A percentile compares a stretch with the other conserved stretches of the same genome.
Conservation (phyloP, 1,139 yeast genomes). For the Diutina catenulata region DNA sequence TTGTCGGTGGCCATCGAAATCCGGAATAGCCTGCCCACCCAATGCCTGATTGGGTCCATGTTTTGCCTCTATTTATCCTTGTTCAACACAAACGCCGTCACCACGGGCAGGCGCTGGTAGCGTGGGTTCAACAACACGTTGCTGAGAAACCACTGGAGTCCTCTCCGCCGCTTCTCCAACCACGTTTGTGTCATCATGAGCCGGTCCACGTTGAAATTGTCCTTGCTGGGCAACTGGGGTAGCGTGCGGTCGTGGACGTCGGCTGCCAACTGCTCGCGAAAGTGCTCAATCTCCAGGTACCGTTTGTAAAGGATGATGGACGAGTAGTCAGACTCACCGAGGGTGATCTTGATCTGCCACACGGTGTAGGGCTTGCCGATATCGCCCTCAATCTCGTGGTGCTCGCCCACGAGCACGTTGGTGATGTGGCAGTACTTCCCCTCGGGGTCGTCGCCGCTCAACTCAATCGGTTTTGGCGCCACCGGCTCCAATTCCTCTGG, state of each 20-base stretch:
- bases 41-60: no score
- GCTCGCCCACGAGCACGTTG: constrained; percentile 15
- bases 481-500: background rate
- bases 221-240: constrained; percentile 61
- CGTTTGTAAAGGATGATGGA: constrained; percentile 44
- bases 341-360: constrained; percentile 36
- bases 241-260: constrained; percentile 26
- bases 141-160: constrained; percentile 64
- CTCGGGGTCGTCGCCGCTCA: background rate
- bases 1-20: no score
- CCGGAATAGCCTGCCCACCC: no score
- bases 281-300: constrained; percentile 49
- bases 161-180: constrained; percentile 50
- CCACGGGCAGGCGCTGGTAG: constrained; percentile 32
- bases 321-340: constrained; percentile 32
- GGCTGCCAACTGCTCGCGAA: constrained; percentile 30
- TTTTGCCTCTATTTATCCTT: background rate
- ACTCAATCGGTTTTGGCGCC: background rate
- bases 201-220: constrained; percentile 32
- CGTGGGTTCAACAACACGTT: constrained; percentile 58
- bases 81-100: constrained; percentile 36
- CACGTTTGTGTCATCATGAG: constrained; percentile 36
- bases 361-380: constrained; percentile 26
- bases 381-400: constrained; percentile 28
- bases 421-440: background rate